Conservation (phyloP, 129 eudicot genomes). For the Helichrysum umbraculigerum region DNA sequence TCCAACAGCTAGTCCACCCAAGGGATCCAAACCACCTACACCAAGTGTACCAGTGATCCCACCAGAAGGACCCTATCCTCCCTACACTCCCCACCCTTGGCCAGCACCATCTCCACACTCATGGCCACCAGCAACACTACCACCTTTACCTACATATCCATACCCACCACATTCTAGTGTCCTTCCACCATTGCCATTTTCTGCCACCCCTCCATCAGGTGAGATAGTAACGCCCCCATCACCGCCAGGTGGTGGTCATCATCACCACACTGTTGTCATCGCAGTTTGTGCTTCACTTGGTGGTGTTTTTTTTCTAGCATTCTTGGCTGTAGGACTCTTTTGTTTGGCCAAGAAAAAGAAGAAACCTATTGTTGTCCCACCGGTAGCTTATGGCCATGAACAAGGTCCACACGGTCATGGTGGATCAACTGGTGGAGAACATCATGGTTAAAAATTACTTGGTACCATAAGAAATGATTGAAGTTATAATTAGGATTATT, state of each 20-base stretch:
- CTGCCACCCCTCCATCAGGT: conserved; percentile 19
- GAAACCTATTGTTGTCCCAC: conserved; percentile 41
- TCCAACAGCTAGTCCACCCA: conserved; percentile 15
- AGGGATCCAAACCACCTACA: conserved; percentile 24
- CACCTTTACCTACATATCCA: conserved; percentile 17
- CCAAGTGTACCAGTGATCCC: not conserved
- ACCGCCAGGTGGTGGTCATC: conserved; percentile 41
- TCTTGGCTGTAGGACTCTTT: conserved; percentile 53
- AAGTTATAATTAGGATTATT: not conserved
- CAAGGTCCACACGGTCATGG: conserved; percentile 17
- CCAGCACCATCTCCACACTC: not conserved
- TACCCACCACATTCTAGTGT: conserved; percentile 16
- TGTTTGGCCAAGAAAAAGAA: conserved; percentile 58
- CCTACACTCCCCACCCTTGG: conserved; percentile 9
- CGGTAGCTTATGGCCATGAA: conserved; percentile 27
- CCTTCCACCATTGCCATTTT: conserved; percentile 8
- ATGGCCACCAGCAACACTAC: conserved; percentile 29
- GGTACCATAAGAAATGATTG: not conserved
- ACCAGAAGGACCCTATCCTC: conserved; percentile 23
- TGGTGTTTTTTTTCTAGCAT: conserved; percentile 57
- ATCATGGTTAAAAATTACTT: not conserved
- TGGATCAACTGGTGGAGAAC: conserved; percentile 8
- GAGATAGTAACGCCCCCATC: conserved; percentile 30
- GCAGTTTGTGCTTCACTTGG: conserved; percentile 59
- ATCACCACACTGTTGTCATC: conserved; percentile 40